Conservation (phyloP, 2,329 filamentous ascomycete genomes). For the Alternaria angustiovoidea region DNA sequence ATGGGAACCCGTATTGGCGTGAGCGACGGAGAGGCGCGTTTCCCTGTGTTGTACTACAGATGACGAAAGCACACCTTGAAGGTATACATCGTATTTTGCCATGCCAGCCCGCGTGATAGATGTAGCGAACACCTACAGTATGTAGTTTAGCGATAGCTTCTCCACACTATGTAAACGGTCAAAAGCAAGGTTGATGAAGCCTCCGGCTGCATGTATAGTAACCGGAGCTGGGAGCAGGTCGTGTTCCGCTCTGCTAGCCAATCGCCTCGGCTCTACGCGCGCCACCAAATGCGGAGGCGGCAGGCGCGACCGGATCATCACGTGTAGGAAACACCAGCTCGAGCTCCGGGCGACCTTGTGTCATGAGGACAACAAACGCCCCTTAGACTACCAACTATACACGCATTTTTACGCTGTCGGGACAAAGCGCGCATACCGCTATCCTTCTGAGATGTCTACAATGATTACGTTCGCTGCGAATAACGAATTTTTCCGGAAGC, state of each 20-base stretch:
- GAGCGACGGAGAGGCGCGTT: background rate
- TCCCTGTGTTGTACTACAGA: background rate
- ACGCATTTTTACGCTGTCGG: conserved; percentile 11
- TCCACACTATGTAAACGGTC: background rate
- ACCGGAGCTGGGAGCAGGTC: conserved; percentile 18
- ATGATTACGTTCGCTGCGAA: conserved; percentile 57
- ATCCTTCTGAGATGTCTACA: conserved; percentile 45
- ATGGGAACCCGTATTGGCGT: background rate
- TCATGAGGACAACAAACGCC: conserved; percentile 28
- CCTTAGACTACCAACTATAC: conserved; percentile 15
- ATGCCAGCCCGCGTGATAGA: background rate
- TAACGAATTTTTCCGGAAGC: conserved; percentile 55
- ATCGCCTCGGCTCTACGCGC: conserved; percentile 14
- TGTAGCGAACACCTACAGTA: background rate
- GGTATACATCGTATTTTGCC: background rate
- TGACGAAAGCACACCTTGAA: background rate
- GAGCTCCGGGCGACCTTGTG: conserved; percentile 30
- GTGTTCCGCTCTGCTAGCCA: conserved; percentile 18
- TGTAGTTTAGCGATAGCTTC: background rate
- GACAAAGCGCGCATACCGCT: conserved; percentile 12
- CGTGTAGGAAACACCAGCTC: conserved; percentile 29
- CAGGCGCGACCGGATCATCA: conserved; percentile 23
- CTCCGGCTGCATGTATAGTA: conserved; percentile 5
- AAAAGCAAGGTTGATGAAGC: background rate
- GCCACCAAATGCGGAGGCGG: conserved; percentile 35